Base-by-base conservation (phyloP, 192 early-diverging fungal genomes). In the Coemansia sp. region DNA sequence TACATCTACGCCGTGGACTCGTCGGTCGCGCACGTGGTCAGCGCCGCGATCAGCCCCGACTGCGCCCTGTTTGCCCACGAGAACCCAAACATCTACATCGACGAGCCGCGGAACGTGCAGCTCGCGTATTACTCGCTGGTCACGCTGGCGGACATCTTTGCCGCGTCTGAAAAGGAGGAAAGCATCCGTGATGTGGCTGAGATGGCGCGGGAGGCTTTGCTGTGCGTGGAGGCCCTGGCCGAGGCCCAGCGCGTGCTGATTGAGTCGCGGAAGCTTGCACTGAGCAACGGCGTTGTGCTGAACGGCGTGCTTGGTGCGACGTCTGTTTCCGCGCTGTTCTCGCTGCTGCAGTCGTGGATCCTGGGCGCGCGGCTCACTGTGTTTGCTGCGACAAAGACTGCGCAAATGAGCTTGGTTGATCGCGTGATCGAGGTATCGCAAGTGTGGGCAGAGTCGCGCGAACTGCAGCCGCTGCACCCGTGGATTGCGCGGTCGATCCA, bases 11-110 rank as follows among this genome's bases (percentile, higher is more conserved):
- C 60, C 28, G 19, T 55, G 12, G 38, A n/a, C 6, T 11, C 24
- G 18, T 32, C 47, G 19, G 23, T 49, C 0, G 38, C 5, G 3
- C 49, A 58, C 3, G 57, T 50, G 2, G 69, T 78, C 21, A 46
- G 29, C 18, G 60, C 45, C 16, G 78, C 65, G 0, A 43, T 84
- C 5, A 68, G 70, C 16, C 83, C 83, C 2, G 49, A 24, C 11
- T 71, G 77, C 40, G 83, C 79, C n/a, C 69, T 93, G n/a, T 93
- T 93, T 65, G 86, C 83, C 23, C 86, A 89, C 43, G 92, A 93
- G 66, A 81, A 82, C 8, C 81, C 84, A 9, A 93, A 93, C 62
- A 81, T 89, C 21, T 88, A 88, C 58, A 84, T 86, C 7, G 92
- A 93, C 65, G 82, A 86, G 56, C 62, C 86, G 53, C 73, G 90